Percentiles rank a stretch among this genome's conserved stretches.
Conservation (phyloP, 2,329 filamentous ascomycete genomes). For the Xylariaceae sp. region DNA sequence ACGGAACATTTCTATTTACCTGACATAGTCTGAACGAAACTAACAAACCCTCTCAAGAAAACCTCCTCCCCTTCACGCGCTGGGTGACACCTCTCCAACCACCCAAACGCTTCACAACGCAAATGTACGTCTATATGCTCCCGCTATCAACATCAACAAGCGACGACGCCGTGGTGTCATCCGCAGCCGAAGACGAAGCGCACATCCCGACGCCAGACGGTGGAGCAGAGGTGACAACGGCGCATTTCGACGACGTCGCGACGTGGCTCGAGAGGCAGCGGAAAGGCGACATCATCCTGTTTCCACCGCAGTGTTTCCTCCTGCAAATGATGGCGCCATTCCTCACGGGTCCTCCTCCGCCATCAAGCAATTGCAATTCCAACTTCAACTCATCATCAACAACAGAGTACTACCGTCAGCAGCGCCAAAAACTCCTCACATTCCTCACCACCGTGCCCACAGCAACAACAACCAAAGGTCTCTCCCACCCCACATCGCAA, state of each 20-base stretch:
- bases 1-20: not conserved
- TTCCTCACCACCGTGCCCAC: conserved; percentile 49
- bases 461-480: conserved; percentile 37
- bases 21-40: too few relatives aligned
- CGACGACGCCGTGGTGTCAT: conserved; percentile 27
- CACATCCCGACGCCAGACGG: conserved; percentile 70
- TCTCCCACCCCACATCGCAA: conserved; percentile 37
- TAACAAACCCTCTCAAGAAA: too few relatives aligned
- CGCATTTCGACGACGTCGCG: conserved; percentile 67
- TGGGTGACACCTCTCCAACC: conserved; percentile 81
- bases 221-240: conserved; percentile 63
- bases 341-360: conserved; percentile 37
- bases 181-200: conserved; percentile 44
- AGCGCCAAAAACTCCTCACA: conserved; percentile 49
- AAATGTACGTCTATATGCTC: conserved; percentile 95
- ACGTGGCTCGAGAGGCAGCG: conserved; percentile 66
- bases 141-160: conserved; percentile 53
- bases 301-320: conserved; percentile 84
- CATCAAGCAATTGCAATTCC: too few relatives aligned
- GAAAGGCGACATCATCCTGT: conserved; percentile 70
- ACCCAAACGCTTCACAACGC: conserved; percentile 80
- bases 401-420: conserved; percentile 37
- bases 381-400: conserved; percentile 22
- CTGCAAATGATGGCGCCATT: conserved; percentile 56
- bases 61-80: conserved; percentile 76